Conservation (phyloP, 306 rosid genomes). For the Neltuma alba region DNA sequence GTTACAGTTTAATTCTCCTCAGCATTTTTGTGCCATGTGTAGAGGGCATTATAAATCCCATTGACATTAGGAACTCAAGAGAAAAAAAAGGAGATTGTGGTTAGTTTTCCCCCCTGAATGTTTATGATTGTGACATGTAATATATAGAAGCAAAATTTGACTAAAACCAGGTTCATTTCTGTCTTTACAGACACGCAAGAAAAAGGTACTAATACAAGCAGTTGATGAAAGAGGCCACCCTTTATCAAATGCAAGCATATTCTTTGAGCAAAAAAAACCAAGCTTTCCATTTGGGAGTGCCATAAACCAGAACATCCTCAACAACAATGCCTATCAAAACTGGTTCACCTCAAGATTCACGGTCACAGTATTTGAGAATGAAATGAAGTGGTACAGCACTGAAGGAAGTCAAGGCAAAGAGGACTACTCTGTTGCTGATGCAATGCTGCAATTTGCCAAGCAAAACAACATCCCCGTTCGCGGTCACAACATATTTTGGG, state of each 20-base stretch:
- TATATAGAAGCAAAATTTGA: not conserved
- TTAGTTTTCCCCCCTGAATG: too few species aligned
- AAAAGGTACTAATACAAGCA: slow-evolving; percentile 50
- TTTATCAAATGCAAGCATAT: slow-evolving; percentile 38
- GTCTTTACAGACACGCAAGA: slow-evolving; percentile 54
- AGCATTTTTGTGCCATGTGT: slow-evolving; percentile 17
- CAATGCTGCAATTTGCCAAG: slow-evolving; percentile 60
- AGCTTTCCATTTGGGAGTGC: slow-evolving; percentile 67
- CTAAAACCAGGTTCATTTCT: not conserved
- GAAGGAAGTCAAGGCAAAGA: slow-evolving; percentile 47
- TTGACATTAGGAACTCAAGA: slow-evolving; percentile 41
- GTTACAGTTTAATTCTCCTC: not conserved
- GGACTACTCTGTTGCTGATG: slow-evolving; percentile 53
- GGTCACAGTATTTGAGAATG: slow-evolving; percentile 64
- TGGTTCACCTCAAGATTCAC: slow-evolving; percentile 74
- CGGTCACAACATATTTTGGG: slow-evolving; percentile 80
- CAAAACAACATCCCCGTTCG: slow-evolving; percentile 52
- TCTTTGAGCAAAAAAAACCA: slow-evolving; percentile 9
- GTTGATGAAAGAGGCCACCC: slow-evolving; percentile 58
- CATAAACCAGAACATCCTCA: slow-evolving; percentile 57
- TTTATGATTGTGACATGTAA: not conserved
- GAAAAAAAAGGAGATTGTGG: not conserved
- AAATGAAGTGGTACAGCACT: slow-evolving; percentile 83
- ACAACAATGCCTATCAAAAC: slow-evolving; percentile 52
- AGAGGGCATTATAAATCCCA: not conserved